Conservation (phyloP, 2,329 filamentous ascomycete genomes). For the Hymenoscyphus fructigenus region DNA sequence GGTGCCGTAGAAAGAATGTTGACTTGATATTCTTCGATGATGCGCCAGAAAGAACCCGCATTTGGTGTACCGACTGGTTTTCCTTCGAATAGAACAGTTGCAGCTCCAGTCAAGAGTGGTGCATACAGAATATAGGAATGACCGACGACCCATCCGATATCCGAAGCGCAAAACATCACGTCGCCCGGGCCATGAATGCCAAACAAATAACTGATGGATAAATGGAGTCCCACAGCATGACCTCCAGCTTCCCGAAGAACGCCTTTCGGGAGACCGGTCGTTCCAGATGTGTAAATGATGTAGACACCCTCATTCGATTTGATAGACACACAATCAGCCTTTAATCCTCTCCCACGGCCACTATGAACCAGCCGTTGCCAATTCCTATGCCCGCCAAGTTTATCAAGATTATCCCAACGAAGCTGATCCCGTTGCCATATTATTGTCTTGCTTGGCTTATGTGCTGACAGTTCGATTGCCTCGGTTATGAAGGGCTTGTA, state of each 20-base stretch:
- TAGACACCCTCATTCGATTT: constrained; percentile 79
- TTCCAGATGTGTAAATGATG: constrained; percentile 85
- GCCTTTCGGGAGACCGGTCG: constrained; percentile 80
- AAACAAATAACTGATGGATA: constrained; percentile 82
- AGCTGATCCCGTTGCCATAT: constrained; percentile 82
- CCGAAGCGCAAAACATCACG: constrained; percentile 68
- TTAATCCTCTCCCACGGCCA: constrained; percentile 64
- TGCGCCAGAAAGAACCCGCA: constrained; percentile 83
- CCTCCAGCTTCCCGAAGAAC: constrained; percentile 81
- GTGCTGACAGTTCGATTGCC: constrained; percentile 63
- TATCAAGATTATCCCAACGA: constrained; percentile 69
- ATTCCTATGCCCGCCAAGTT: constrained; percentile 67
- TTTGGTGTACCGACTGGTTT: constrained; percentile 90
- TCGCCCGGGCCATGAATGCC: constrained; percentile 80
- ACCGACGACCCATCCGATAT: constrained; percentile 91
- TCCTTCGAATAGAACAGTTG: constrained; percentile 89
- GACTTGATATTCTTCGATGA: constrained; percentile 81
- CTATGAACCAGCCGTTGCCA: constrained; percentile 78
- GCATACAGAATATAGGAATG: constrained; percentile 88
- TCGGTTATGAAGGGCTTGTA: constrained; percentile 77
- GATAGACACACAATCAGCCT: constrained; percentile 74
- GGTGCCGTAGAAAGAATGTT: constrained; percentile 85
- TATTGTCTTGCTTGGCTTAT: constrained; percentile 72
- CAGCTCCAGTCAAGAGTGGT: constrained; percentile 79
- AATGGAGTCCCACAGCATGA: constrained; percentile 79